phyloP scores from a whole-genome alignment of 805 yeast genomes.

The Wickerhamomyces strasburgensis region DNA sequence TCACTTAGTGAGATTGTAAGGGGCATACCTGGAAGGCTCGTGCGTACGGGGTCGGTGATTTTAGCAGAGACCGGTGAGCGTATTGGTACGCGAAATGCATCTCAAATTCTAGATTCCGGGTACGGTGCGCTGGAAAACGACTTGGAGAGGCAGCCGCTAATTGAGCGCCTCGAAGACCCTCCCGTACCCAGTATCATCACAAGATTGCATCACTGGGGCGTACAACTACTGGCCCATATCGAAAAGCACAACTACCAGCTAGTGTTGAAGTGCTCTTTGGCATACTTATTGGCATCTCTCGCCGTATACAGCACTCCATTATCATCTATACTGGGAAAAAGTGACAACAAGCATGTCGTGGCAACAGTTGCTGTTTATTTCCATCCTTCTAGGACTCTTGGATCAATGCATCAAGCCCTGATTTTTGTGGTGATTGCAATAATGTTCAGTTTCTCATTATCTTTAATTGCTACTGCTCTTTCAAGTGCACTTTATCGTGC shows the following conservation, averaged over 20 bases:
- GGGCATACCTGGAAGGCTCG: constrained; percentile 15
- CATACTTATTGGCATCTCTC: constrained; percentile 68
- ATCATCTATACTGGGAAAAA: constrained; percentile 48
- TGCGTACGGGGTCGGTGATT: constrained; percentile 34
- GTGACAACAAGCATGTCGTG: constrained; percentile 74
- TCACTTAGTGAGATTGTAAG: constrained; percentile 8
- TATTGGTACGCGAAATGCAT: constrained; percentile 13
- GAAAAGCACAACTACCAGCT: constrained; percentile 12
- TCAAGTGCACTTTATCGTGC: constrained; percentile 41
- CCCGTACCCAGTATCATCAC: constrained; percentile 1
- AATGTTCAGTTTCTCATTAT: constrained; percentile 46
- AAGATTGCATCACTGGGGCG: background rate
- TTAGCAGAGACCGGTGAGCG: constrained; percentile 40
- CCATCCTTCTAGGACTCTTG: constrained; percentile 75
- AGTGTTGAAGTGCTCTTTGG: constrained; percentile 64
- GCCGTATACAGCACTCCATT: constrained; percentile 58
- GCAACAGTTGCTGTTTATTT: constrained; percentile 83
- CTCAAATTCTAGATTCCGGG: background rate
- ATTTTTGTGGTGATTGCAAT: constrained; percentile 54
- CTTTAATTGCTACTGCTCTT: constrained; percentile 46
- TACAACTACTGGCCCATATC: background rate
- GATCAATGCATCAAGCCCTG: constrained; percentile 74
- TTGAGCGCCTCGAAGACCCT: constrained; percentile 1
- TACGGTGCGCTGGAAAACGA: constrained; percentile 6
- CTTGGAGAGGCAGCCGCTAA: constrained; percentile 15